Base-by-base conservation (phyloP, 2,329 filamentous ascomycete species). In the Ascochyta rabiei region DNA sequence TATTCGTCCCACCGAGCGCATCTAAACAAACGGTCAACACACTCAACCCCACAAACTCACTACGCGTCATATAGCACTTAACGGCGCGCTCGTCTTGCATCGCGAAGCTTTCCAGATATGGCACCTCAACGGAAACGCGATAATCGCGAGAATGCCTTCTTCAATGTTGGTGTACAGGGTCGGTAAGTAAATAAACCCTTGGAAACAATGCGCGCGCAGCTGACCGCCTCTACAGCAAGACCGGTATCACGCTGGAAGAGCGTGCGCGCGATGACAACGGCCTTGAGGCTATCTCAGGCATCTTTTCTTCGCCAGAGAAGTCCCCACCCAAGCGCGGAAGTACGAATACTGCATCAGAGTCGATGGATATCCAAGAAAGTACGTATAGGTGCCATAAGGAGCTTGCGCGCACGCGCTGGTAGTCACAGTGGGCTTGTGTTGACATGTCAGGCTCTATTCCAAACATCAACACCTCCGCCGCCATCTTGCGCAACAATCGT, bases 191-290 rank as follows among this genome's bases (percentile, higher is more conserved):
- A 53, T 38, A 50, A 46, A 42, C 47, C 43, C 38, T 42, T 31
- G 5, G 6, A 26, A 18, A 18, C 21, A 39, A 15, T 37, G 26
- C 53, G 53, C 51, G 59, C 48, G 37, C 24, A 54, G 23, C 59
- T 67, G 12, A 71, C 35, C 33, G 44, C n/a, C 4, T 28, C 19
- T 21, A 44, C 64, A 97, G 93, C 65, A 96, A 96, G 83, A 99
- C 95, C 0, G 95, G 95, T 39, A 84, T 96, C 23, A 89, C 86
- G 1, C 77, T 98, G 28, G 85, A 86, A 67, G 91, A 96, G 50
- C 91, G 91, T 47, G 81, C 87, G 57, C 89, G 91, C 77, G 93
- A 98, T 77, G 92, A 96, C 73, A 82, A 96, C 81, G 95, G 93
- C 75, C 87, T 99, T 80, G 91, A 97, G 73, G 89, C 90, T 31